These are phyloP conservation scores for Epichloe festucae DNA, from an alignment of 2,329 filamentous ascomycete species.

Conservation along the genomic window DNA sequence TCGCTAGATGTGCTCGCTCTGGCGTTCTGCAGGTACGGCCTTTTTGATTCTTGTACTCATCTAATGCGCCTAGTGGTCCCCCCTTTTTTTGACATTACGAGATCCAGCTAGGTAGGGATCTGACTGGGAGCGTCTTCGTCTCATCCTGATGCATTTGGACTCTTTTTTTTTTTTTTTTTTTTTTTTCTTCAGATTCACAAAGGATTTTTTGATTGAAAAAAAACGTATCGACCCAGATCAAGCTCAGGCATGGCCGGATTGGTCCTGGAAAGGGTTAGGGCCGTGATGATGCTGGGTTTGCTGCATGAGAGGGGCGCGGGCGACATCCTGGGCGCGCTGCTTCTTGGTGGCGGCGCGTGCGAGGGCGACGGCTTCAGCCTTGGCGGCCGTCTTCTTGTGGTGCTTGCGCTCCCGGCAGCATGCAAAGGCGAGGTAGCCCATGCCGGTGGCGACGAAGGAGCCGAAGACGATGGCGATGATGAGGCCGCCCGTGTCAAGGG, in stretches of 20 bases:
- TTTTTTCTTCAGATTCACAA: too few relatives aligned
- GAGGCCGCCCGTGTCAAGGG: slow-evolving; percentile 30
- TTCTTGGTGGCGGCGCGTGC: slow-evolving; percentile 35
- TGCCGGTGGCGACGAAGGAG: slow-evolving; percentile 22
- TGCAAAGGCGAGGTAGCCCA: slow-evolving; percentile 32
- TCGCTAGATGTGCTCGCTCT: too few relatives aligned
- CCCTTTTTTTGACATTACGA: too few relatives aligned
- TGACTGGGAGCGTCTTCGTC: too few relatives aligned
- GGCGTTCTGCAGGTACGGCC: too few relatives aligned
- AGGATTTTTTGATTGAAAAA: too few relatives aligned
- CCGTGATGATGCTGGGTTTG: slow-evolving; percentile 13
- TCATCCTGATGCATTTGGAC: too few relatives aligned
- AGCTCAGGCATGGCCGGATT: slow-evolving; percentile 5
- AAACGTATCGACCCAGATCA: neutral
- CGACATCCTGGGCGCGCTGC: slow-evolving; percentile 20
- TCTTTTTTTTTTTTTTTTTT: too few relatives aligned
- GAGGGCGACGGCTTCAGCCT: slow-evolving; percentile 36
- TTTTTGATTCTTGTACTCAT: too few relatives aligned
- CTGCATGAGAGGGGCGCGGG: slow-evolving; percentile 24
- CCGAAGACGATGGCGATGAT: slow-evolving; percentile 36
- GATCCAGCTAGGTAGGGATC: too few relatives aligned
- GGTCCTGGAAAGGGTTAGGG: slow-evolving; percentile 26
- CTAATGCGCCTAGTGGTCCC: too few relatives aligned
- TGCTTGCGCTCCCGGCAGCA: slow-evolving; percentile 37
- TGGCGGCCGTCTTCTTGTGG: slow-evolving; percentile 29